phyloP scores from a whole-genome alignment of 345 rosid genomes.

The Euclidium syriacum region DNA sequence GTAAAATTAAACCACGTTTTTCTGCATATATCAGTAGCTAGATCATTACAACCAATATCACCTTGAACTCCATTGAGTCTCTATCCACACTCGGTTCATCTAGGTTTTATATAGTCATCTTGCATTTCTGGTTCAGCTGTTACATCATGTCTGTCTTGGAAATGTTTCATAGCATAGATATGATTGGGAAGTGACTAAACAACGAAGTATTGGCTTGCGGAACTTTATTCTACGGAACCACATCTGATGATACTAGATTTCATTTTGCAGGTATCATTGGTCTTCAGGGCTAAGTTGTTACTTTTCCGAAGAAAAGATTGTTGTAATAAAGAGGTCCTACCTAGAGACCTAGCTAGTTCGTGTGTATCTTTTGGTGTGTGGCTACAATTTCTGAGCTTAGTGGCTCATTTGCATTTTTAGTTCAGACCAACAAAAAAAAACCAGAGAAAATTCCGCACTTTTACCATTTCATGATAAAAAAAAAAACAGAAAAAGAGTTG shows the following conservation, averaged over 20 bases:
- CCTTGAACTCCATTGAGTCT: slow-evolving; percentile 8
- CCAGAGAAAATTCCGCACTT: background rate
- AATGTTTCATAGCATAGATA: background rate
- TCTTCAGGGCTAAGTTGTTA: slow-evolving; percentile 30
- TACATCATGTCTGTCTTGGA: background rate
- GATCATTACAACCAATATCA: background rate
- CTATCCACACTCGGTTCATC: slow-evolving; percentile 2
- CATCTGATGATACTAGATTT: background rate
- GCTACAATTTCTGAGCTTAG: background rate
- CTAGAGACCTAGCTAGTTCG: slow-evolving; percentile 4
- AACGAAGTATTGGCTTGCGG: background rate
- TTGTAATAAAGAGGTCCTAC: slow-evolving; percentile 18
- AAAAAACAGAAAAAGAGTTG: background rate
- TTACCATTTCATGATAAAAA: background rate
- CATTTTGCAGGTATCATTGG: slow-evolving; percentile 31
- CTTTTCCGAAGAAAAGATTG: background rate
- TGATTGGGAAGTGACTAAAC: slow-evolving; percentile 1
- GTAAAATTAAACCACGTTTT: slow-evolving; percentile 12
- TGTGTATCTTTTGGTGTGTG: slow-evolving; percentile 10
- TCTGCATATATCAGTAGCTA: background rate
- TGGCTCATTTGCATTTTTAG: background rate
- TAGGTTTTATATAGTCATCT: background rate
- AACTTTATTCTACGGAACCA: background rate
- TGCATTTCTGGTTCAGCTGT: background rate
- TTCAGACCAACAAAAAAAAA: slow-evolving; percentile 7